Evolutionary conservation across 371 early-diverging fungal genomes (phyloP).

Genomic region (Mitosporidium daphniae): DNA sequence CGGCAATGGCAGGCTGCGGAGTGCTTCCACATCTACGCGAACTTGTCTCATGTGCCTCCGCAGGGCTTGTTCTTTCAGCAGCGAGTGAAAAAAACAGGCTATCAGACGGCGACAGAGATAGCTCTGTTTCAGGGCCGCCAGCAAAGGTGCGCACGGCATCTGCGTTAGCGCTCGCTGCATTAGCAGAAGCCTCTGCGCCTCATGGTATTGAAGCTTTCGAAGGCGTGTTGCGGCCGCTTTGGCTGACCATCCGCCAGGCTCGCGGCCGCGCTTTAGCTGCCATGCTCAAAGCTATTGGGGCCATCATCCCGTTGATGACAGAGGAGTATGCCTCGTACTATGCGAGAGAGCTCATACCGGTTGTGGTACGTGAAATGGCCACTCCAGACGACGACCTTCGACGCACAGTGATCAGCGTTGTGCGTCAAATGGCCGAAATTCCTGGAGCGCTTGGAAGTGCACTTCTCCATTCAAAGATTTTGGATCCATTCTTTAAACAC

Average conservation of each 20-base stretch:
- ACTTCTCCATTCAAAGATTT: slow-evolving; percentile 43
- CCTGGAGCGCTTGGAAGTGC: slow-evolving; percentile 52
- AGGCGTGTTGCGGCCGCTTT: slow-evolving; percentile 42
- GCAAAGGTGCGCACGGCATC: slow-evolving; percentile 74
- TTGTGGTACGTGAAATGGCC: slow-evolving; percentile 66
- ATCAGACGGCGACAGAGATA: no score
- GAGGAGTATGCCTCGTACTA: slow-evolving; percentile 59
- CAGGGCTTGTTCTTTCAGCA: slow-evolving; percentile 50
- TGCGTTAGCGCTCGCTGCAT: slow-evolving; percentile 56
- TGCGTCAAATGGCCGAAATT: slow-evolving; percentile 66
- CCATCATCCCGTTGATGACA: slow-evolving; percentile 80
- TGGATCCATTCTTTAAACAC: slow-evolving; percentile 64
- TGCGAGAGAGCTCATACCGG: slow-evolving; percentile 54
- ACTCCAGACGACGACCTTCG: slow-evolving; percentile 88
- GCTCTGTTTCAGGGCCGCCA: no score
- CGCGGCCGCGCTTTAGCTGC: slow-evolving; percentile 83
- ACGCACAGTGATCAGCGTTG: slow-evolving; percentile 71
- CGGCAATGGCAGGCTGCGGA: slow-evolving; percentile 61
- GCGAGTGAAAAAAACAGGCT: no score
- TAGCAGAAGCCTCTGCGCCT: slow-evolving; percentile 80
- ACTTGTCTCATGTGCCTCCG: slow-evolving; percentile 49
- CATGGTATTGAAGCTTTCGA: slow-evolving; percentile 91
- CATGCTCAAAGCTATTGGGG: slow-evolving; percentile 78
- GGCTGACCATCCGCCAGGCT: slow-evolving; percentile 62
- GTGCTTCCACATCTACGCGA: slow-evolving; percentile 61